phyloP scores from a whole-genome alignment of 2,329 filamentous ascomycete species.

The Pseudogymnoascus sp. region DNA sequence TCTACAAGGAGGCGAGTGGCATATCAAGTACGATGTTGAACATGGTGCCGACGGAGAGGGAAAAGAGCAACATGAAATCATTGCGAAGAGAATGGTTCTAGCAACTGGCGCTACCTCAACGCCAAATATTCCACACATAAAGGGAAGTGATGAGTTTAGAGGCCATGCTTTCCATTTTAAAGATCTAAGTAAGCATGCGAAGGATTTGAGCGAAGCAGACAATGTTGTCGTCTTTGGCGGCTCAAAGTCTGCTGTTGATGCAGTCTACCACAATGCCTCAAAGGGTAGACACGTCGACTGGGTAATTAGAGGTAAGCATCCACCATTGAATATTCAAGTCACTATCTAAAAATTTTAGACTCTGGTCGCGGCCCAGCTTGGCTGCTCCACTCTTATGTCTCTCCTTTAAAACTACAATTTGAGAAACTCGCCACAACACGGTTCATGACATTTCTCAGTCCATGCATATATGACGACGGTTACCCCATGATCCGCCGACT shows the following conservation, averaged over 20 bases:
- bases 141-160: conserved; percentile 36
- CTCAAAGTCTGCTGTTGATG: conserved; percentile 33
- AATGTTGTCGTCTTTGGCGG: background rate
- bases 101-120: conserved; percentile 45
- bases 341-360: background rate
- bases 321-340: background rate
- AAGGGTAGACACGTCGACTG: conserved; percentile 35
- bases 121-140: conserved; percentile 37
- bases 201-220: background rate
- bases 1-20: conserved; percentile 4
- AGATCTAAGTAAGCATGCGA: background rate
- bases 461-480: conserved; percentile 61
- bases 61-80: background rate
- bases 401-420: conserved; percentile 36
- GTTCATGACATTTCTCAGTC: conserved; percentile 62
- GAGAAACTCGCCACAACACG: conserved; percentile 59
- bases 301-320: conserved; percentile 44
- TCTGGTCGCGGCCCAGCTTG: background rate
- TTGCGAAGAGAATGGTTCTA: conserved; percentile 35
- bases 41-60: background rate
- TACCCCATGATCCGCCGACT: conserved; percentile 43
- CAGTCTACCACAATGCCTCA: conserved; percentile 32
- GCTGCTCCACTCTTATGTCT: background rate
- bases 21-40: background rate
- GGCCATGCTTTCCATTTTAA: conserved; percentile 25